phyloP scores from a whole-genome alignment of 805 yeast genomes.

The Wickerhamiella dianesei region DNA sequence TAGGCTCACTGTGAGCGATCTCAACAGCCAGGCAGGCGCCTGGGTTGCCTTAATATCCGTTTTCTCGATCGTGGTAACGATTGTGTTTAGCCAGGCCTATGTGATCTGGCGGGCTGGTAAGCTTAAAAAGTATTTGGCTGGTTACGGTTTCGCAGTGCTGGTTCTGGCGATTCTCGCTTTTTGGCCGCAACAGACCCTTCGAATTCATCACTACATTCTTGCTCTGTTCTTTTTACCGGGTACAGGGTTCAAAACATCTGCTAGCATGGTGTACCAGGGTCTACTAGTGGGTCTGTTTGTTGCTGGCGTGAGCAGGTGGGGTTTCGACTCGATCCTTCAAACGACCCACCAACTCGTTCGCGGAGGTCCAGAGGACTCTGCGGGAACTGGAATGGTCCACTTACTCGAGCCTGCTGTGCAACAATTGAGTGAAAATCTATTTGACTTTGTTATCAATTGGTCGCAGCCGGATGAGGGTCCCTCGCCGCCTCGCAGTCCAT shows the following conservation, averaged over 20 bases:
- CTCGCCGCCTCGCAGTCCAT: no score
- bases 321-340: slow-evolving; percentile 77
- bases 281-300: slow-evolving; percentile 64
- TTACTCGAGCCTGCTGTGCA: slow-evolving; percentile 14
- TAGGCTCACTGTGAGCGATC: slow-evolving; percentile 57
- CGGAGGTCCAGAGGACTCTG: slow-evolving; percentile 43
- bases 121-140: slow-evolving; percentile 42
- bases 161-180: slow-evolving; percentile 34
- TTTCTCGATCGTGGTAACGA: slow-evolving; percentile 32
- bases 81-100: slow-evolving; percentile 62
- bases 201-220: slow-evolving; percentile 72
- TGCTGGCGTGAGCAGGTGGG: slow-evolving; percentile 88
- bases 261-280: slow-evolving; percentile 59
- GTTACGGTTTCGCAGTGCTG: slow-evolving; percentile 37
- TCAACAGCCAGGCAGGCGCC: slow-evolving; percentile 67
- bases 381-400: slow-evolving; percentile 6
- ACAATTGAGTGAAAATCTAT: slow-evolving; percentile 7
- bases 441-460: slow-evolving; percentile 24
- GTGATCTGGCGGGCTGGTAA: slow-evolving; percentile 56
- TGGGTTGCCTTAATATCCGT: slow-evolving; percentile 46
- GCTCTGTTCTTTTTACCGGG: slow-evolving; percentile 75
- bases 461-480: slow-evolving; percentile 7
- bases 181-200: slow-evolving; percentile 55
- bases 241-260: slow-evolving; percentile 41
- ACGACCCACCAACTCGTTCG: slow-evolving; percentile 53